Base-by-base conservation (phyloP, 371 early-diverging fungal genomes). In the Mortierella sp. region DNA sequence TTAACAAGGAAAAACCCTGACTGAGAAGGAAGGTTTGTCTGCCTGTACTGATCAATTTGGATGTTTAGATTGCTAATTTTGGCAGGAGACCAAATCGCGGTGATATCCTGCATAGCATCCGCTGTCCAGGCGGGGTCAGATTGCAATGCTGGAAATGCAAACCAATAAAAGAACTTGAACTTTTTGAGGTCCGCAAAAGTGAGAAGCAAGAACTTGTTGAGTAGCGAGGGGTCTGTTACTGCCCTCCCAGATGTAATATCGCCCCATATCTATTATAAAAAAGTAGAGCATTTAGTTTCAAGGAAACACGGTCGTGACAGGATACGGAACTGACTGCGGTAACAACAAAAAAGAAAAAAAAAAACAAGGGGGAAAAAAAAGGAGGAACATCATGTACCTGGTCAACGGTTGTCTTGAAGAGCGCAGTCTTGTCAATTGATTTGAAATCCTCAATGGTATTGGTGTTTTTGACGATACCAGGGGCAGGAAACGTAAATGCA, bases 391-490 rank as follows among this genome's bases (percentile, higher is more conserved):
- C 36, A 16, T 50, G 21, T 78, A 95, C 91, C 84, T 90, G 85
- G 48, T 88, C 86, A 4, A 94, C 88, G 11, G 83, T 86, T 21
- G 83, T 65, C 58, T 87, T 86, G 77, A 98, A 89, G 24, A 94
- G 77, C 45, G 83, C 87, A 45, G 87, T 84, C 83, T 95, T 97
- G 85, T 97, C 95, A 48, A 91, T 62, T 28, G 66, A 73, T 73
- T 93, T 93, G 84, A 97, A 98, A 48, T 95, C 96, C 71, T 97
- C 96, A 3, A 97, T 86, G 0, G 97, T 97, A 84, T 98, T 98
- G 47, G 96, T 95, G 84, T 97, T 97, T 67, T 87, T 84, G 41
- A 96, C 66, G 2, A 77, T 70, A 6, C 96, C 96, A 8, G 87
- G 83, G 10, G 86, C 84, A 15, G 82, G 83, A 70, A 84, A 86